Percentiles rank a stretch among this genome's conserved stretches.
Evolutionary conservation across 257 asterid species (phyloP).

Genomic region (Echites panduratus): DNA sequence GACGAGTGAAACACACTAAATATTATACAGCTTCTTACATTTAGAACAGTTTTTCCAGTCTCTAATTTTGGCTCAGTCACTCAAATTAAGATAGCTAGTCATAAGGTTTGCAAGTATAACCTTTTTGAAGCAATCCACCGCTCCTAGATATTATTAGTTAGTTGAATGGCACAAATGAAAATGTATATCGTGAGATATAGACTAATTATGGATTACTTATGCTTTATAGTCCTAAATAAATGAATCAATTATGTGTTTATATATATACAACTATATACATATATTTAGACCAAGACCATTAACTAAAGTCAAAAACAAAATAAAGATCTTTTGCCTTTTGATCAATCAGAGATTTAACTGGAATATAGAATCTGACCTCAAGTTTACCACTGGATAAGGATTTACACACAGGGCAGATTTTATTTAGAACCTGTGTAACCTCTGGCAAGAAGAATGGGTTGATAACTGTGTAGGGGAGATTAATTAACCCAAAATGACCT

Average conservation of each 20-base stretch:
- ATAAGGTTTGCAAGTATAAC: not conserved
- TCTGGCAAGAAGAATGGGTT: constrained; percentile 78
- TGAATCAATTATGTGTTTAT: too few relatives aligned
- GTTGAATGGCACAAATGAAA: not conserved
- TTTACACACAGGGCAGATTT: constrained; percentile 90
- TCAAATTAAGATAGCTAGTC: not conserved
- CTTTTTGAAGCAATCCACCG: not conserved
- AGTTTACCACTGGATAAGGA: constrained; percentile 35
- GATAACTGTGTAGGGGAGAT: constrained; percentile 61
- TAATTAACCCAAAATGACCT: constrained; percentile 92
- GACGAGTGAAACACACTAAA: not conserved
- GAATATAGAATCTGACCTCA: constrained; percentile 62
- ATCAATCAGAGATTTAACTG: constrained; percentile 19
- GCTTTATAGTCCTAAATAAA: not conserved
- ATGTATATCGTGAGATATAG: not conserved
- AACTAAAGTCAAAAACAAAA: not conserved
- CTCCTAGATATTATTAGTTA: not conserved
- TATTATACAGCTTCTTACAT: not conserved
- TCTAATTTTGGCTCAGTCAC: not conserved
- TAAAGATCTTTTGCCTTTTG: constrained; percentile 1
- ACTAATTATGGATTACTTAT: not conserved
- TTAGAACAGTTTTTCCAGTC: too few relatives aligned
- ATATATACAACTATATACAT: too few relatives aligned
- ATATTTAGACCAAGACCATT: not conserved
- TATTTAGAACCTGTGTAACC: constrained; percentile 65